Evolutionary conservation across 2,329 filamentous ascomycete species (phyloP).

Genomic region (Colletotrichum gloeosporioides): DNA sequence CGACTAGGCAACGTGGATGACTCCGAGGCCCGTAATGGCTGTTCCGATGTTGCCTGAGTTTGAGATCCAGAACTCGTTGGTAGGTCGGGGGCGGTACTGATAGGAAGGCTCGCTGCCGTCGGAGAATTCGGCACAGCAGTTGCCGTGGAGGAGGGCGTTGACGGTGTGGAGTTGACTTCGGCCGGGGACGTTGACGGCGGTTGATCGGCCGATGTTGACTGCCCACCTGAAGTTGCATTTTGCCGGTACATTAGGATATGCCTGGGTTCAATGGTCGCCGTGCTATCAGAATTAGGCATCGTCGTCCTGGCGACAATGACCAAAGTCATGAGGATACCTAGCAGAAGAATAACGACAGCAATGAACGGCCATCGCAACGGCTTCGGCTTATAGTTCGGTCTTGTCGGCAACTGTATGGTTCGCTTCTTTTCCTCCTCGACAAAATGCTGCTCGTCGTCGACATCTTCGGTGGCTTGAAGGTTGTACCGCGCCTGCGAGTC

Average conservation of each 20-base stretch:
- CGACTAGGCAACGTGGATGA: background rate
- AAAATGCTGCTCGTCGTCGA: slow-evolving; percentile 23
- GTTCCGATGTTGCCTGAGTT: background rate
- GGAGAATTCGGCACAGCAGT: background rate
- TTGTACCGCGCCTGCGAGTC: slow-evolving; percentile 36
- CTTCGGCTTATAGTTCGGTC: slow-evolving; percentile 35
- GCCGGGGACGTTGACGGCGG: background rate
- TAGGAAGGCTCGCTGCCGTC: background rate
- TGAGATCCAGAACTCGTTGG: background rate
- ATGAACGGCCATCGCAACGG: slow-evolving; percentile 39
- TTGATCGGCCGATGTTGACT: background rate
- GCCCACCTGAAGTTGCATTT: background rate
- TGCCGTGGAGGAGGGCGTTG: background rate
- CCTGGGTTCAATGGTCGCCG: slow-evolving; percentile 26
- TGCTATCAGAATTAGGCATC: slow-evolving; percentile 36
- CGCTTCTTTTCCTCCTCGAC: slow-evolving; percentile 3
- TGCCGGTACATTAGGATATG: background rate
- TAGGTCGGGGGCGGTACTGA: background rate
- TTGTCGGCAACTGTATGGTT: background rate
- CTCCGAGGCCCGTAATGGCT: background rate
- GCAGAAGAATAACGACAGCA: slow-evolving; percentile 25
- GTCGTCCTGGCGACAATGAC: slow-evolving; percentile 30
- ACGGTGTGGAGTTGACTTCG: background rate
- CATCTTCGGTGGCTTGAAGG: slow-evolving; percentile 33
- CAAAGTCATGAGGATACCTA: slow-evolving; percentile 30